phyloP scores from a whole-genome alignment of 805 yeast species.

The Metschnikowia shivogae region DNA sequence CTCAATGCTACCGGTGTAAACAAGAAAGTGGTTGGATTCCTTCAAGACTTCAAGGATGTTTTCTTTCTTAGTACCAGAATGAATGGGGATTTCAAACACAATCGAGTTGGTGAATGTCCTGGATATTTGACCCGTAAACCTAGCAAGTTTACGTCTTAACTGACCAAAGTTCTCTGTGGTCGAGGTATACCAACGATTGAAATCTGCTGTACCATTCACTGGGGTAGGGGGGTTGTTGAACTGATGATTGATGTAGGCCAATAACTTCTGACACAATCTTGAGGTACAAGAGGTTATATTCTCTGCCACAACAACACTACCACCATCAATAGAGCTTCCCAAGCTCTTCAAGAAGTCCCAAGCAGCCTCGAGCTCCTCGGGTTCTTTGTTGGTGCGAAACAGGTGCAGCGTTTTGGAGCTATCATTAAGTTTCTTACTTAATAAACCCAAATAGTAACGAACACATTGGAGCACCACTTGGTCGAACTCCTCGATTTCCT shows the following conservation, averaged over 20 bases:
- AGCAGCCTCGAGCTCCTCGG: conserved; percentile 80
- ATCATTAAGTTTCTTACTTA: conserved; percentile 75
- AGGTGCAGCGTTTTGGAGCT: conserved; percentile 58
- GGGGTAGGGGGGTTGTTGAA: conserved; percentile 52
- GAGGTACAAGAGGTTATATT: conserved; percentile 65
- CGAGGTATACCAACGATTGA: conserved; percentile 61
- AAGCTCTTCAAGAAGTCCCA: conserved; percentile 75
- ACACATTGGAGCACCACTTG: conserved; percentile 68
- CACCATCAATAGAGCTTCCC: conserved; percentile 76
- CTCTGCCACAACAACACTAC: conserved; percentile 76
- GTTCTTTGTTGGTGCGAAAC: conserved; percentile 83
- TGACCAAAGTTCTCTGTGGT: conserved; percentile 70
- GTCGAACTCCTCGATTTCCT: conserved; percentile 50
- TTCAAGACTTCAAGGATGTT: conserved; percentile 54
- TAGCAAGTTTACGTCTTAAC: conserved; percentile 73
- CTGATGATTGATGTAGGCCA: conserved; percentile 69
- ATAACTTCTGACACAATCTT: conserved; percentile 63
- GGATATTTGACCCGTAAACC: conserved; percentile 67
- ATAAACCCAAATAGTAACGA: conserved; percentile 60
- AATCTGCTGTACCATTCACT: conserved; percentile 28
- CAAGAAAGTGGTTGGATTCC: conserved; percentile 68
- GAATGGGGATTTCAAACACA: conserved; percentile 47
- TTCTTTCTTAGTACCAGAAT: conserved; percentile 43
- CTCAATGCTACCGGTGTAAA: conserved; percentile 69
- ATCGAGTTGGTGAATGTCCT: conserved; percentile 71